Percentiles rank a stretch among this genome's conserved stretches.
Evolutionary conservation across 495 filamentous ascomycete species (phyloP).

Genomic region (Penicillium fimorum): DNA sequence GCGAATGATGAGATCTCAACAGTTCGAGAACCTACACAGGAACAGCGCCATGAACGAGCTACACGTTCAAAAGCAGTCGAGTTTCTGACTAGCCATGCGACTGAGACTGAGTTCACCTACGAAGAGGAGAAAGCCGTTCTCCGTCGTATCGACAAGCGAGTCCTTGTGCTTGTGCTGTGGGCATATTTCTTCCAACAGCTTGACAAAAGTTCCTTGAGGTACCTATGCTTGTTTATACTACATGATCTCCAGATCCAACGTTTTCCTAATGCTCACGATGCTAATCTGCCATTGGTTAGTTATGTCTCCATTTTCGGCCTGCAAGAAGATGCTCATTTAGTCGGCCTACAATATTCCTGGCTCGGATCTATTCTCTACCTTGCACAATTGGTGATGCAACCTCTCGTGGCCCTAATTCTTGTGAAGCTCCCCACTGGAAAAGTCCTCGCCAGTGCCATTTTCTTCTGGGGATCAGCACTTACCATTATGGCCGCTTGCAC

Average conservation of each 20-base stretch:
- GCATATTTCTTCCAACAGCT: constrained; percentile 48
- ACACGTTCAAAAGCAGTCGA: constrained; percentile 14
- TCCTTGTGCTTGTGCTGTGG: constrained; percentile 41
- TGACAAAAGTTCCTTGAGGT: constrained; percentile 49
- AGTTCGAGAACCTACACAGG: neutral
- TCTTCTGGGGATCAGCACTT: constrained; percentile 48
- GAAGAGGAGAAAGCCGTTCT: constrained; percentile 43
- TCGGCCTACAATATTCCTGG: constrained; percentile 50
- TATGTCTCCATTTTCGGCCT: constrained; percentile 51
- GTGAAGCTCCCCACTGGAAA: constrained; percentile 33
- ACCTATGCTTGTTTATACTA: neutral
- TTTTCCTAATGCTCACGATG: too few relatives aligned
- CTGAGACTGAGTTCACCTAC: constrained; percentile 40
- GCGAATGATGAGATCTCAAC: neutral
- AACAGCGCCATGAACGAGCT: neutral
- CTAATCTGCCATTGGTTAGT: constrained; percentile 13
- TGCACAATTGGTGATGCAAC: constrained; percentile 40
- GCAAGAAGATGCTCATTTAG: constrained; percentile 35
- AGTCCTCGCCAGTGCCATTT: constrained; percentile 53
- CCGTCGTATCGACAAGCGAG: constrained; percentile 47
- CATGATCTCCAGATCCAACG: neutral
- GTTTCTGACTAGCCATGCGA: constrained; percentile 20
- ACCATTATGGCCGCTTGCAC: constrained; percentile 51
- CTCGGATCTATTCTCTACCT: constrained; percentile 46
- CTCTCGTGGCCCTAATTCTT: constrained; percentile 23